These are phyloP conservation scores for Rutstroemia sp. DNA, from an alignment of 2,329 filamentous ascomycete species.

Conservation along the genomic window DNA sequence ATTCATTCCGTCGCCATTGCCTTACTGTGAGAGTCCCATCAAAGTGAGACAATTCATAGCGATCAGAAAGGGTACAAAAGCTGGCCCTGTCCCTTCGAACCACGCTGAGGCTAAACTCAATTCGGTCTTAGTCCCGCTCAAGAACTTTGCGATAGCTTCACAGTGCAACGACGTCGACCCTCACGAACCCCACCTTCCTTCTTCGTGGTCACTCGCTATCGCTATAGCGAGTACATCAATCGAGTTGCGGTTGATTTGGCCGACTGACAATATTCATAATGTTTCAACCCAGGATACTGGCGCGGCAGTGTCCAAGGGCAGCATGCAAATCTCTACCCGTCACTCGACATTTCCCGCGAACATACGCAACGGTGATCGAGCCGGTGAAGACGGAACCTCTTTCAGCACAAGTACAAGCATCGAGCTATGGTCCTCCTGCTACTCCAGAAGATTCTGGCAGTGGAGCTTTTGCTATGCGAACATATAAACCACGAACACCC, in stretches of 20 bases:
- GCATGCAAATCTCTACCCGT: slow-evolving; percentile 40
- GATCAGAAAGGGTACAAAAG: background rate
- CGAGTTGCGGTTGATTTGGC: slow-evolving; percentile 1
- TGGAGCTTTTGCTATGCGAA: slow-evolving; percentile 49
- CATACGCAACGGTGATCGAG: slow-evolving; percentile 43
- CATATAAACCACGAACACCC: slow-evolving; percentile 89
- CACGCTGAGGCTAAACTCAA: background rate
- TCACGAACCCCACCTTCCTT: background rate
- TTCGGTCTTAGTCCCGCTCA: background rate
- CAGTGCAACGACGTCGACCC: slow-evolving; percentile 1
- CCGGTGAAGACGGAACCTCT: slow-evolving; percentile 31
- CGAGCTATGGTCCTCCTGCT: slow-evolving; percentile 38
- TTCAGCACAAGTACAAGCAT: slow-evolving; percentile 30
- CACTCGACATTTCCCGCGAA: slow-evolving; percentile 36
- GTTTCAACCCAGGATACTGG: slow-evolving; percentile 59
- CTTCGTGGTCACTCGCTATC: slow-evolving; percentile 3
- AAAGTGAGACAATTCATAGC: too few species aligned
- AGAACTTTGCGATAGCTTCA: slow-evolving; percentile 8
- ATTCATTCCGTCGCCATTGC: too few species aligned
- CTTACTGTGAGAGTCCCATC: too few species aligned
- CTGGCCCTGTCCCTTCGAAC: background rate
- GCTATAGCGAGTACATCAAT: slow-evolving; percentile 12
- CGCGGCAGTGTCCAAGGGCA: slow-evolving; percentile 36
- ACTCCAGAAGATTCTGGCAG: slow-evolving; percentile 32
- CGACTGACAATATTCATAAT: slow-evolving; percentile 34